Evolutionary conservation across 2,329 filamentous ascomycete genomes (phyloP).

Genomic region (Fonsecaea monophora): DNA sequence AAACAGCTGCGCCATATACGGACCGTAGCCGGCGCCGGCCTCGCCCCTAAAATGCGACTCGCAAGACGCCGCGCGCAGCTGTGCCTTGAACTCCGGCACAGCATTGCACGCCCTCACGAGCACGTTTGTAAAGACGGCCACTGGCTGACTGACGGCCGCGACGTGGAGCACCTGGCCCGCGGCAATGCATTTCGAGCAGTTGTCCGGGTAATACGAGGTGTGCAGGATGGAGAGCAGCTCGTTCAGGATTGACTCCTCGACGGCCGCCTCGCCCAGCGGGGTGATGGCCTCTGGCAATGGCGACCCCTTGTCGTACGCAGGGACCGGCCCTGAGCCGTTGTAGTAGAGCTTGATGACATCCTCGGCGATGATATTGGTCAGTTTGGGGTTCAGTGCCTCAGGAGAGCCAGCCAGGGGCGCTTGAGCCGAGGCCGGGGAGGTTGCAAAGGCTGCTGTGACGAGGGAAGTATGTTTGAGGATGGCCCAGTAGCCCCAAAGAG

Average conservation of each 20-base stretch:
- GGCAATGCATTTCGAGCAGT: slow-evolving; percentile 40
- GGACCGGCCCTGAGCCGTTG: slow-evolving; percentile 40
- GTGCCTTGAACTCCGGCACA: slow-evolving; percentile 27
- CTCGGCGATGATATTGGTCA: slow-evolving; percentile 39
- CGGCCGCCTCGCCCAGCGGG: slow-evolving; percentile 28
- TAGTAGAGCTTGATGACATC: slow-evolving; percentile 40
- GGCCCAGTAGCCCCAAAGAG: slow-evolving; percentile 27
- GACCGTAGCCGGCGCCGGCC: slow-evolving; percentile 29
- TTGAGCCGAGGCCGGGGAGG: slow-evolving; percentile 21
- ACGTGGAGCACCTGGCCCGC: slow-evolving; percentile 38
- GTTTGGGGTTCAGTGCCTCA: slow-evolving; percentile 37
- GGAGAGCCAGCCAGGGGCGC: slow-evolving; percentile 25
- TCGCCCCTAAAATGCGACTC: slow-evolving; percentile 34
- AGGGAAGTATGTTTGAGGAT: slow-evolving; percentile 29
- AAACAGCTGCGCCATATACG: slow-evolving; percentile 40
- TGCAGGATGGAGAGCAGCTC: slow-evolving; percentile 36
- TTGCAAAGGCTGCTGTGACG: slow-evolving; percentile 21
- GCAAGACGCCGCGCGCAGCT: slow-evolving; percentile 36
- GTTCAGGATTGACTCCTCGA: slow-evolving; percentile 35
- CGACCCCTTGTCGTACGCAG: slow-evolving; percentile 36
- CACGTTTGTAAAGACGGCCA: slow-evolving; percentile 35
- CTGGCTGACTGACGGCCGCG: slow-evolving; percentile 38
- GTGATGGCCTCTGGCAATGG: slow-evolving; percentile 38
- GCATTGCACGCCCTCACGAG: slow-evolving; percentile 37
- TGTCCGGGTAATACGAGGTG: slow-evolving; percentile 32